These are phyloP conservation scores for Colletotrichum siamense DNA, from an alignment of 2,329 filamentous ascomycete genomes.

Conservation along the genomic window DNA sequence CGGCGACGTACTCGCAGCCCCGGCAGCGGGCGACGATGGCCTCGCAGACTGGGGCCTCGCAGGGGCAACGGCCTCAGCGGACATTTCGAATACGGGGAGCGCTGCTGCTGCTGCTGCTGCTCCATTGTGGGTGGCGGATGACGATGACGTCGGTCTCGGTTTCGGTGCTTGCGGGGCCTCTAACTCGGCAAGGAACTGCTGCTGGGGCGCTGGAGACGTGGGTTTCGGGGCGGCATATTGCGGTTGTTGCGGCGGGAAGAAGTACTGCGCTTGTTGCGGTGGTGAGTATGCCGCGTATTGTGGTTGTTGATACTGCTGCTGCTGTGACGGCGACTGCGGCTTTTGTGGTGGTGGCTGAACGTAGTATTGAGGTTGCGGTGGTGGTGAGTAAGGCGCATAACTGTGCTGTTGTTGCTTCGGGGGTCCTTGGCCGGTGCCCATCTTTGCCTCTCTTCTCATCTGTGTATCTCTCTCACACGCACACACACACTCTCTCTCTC, in stretches of 20 bases:
- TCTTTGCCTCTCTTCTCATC: neutral
- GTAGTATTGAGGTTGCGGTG: slow-evolving; percentile 9
- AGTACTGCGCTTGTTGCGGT: slow-evolving; percentile 11
- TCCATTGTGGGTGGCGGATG: neutral
- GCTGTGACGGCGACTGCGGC: neutral
- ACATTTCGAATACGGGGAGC: slow-evolving; percentile 2
- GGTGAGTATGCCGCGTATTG: slow-evolving; percentile 2
- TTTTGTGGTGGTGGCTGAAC: neutral
- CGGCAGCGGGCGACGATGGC: neutral
- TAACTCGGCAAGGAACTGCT: slow-evolving; percentile 21
- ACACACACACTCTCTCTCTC: neutral
- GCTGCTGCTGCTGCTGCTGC: neutral
- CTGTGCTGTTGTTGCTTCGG: neutral
- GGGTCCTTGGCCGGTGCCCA: slow-evolving; percentile 7
- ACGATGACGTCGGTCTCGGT: neutral
- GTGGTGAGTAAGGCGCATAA: slow-evolving; percentile 4
- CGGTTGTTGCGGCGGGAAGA: slow-evolving; percentile 1
- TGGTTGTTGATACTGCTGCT: neutral
- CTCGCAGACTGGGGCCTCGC: neutral
- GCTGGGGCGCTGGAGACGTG: neutral
- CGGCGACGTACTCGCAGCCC: neutral
- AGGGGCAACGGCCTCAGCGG: neutral
- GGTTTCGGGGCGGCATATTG: neutral
- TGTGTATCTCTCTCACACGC: neutral
- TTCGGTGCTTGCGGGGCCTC: slow-evolving; percentile 1